These are phyloP conservation scores for Epipyxis sp. DNA, from an alignment of 108 stramenopile genomes.

Conservation along the genomic window DNA sequence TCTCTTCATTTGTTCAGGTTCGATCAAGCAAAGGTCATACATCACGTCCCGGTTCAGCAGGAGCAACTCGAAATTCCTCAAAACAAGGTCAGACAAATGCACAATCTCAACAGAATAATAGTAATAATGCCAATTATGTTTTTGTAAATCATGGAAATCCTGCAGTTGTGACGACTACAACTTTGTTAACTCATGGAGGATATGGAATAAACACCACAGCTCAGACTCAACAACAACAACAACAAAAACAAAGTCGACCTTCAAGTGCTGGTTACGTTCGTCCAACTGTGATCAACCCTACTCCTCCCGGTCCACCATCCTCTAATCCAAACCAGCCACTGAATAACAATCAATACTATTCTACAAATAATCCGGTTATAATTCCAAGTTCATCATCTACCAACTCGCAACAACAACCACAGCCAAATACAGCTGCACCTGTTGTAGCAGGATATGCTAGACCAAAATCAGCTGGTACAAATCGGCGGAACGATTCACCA, in stretches of 20 bases:
- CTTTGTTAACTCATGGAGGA: neutral
- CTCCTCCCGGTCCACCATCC: neutral
- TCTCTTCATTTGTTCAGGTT: no score
- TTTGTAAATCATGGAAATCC: neutral
- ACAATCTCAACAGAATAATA: neutral
- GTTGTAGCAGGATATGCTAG: neutral
- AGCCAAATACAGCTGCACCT: neutral
- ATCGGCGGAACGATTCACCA: neutral
- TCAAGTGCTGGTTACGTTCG: neutral
- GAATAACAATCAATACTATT: neutral
- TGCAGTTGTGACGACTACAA: neutral
- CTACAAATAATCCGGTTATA: neutral
- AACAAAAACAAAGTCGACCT: neutral
- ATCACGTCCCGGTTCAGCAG: neutral
- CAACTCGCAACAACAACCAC: neutral
- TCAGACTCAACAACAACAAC: neutral
- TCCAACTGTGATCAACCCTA: neutral
- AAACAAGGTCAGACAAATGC: neutral
- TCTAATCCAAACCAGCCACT: neutral
- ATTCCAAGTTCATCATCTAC: neutral
- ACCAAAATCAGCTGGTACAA: neutral
- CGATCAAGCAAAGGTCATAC: neutral
- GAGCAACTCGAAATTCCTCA: neutral
- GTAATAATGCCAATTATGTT: neutral
- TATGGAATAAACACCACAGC: neutral